Evolutionary conservation across 257 asterid species (phyloP), one percentile per base, ranked within the genome.

Genomic region (Buddleja alternifolia): DNA sequence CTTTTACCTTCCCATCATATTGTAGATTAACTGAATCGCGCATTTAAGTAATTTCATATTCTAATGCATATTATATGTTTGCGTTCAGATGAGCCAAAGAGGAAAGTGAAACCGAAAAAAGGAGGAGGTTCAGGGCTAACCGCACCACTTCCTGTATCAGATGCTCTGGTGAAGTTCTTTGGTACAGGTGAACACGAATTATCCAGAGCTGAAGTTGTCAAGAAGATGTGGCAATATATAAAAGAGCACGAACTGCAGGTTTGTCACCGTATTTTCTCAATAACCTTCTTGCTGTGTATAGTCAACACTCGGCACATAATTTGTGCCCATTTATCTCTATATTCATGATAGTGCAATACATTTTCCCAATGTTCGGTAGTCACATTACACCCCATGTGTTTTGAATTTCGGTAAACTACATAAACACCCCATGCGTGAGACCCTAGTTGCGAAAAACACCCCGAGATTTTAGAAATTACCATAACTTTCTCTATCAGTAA

Each of bases 241-340:
- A 81, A 78, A 70, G 81, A 78, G 65, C 74, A 81, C 37, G 75
- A 81, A 29, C 69, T 81, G 60, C 86, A 81, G 85, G 85, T 77
- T 70, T 53, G 72, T 47, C 59, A 4, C 46, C 62, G n/a, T 51
- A 45, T 53, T 72, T 29, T 29, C 34, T 32, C 37, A 8, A n/a
- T 53, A 17, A n/a, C 25, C 10, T 59, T 29, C n/a, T 40, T 40
- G 4, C 23, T 14, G 23, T 41, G 12, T 41, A 6, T 41, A n/a
- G n/a, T n/a, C n/a, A n/a, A n/a, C n/a, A n/a, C n/a, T n/a, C n/a
- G n/a, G n/a, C n/a, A n/a, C n/a, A n/a, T n/a, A n/a, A n/a, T n/a
- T n/a, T n/a, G n/a, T n/a, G n/a, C n/a, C n/a, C n/a, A n/a, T n/a
- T n/a, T n/a, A n/a, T n/a, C n/a, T n/a, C n/a, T n/a, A n/a, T n/a